Percentiles rank a stretch among this genome's conserved stretches.
These are phyloP conservation scores for Rhynchospora tenuis DNA, from an alignment of 176 grass and related monocot genomes.

Conservation along the genomic window DNA sequence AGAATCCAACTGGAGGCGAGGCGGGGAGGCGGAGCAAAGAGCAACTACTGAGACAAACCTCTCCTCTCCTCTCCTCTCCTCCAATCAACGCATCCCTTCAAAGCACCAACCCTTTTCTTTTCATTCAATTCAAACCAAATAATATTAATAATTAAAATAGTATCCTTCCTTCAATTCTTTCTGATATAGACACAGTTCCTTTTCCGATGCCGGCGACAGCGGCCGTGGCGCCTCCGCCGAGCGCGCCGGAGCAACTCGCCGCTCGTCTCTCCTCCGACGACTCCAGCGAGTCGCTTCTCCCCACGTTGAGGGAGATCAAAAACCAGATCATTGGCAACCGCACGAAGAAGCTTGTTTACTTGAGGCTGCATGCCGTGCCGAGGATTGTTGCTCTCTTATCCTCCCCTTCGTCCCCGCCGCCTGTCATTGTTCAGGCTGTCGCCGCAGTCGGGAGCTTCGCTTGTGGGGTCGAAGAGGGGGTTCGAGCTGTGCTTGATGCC, in stretches of 20 bases:
- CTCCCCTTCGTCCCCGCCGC: slow-evolving; percentile 25
- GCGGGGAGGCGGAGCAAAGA: not conserved
- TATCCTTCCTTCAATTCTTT: not conserved
- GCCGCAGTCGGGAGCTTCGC: slow-evolving; percentile 89
- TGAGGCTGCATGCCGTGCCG: slow-evolving; percentile 78
- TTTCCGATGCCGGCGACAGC: slow-evolving; percentile 55
- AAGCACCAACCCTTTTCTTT: not conserved
- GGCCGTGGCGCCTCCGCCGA: slow-evolving; percentile 58
- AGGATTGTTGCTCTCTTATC: slow-evolving; percentile 60
- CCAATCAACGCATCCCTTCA: not conserved
- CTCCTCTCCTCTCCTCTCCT: not conserved
- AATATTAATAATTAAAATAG: not conserved
- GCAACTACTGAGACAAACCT: not conserved
- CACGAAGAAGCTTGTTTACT: slow-evolving; percentile 92
- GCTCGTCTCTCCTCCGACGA: slow-evolving; percentile 30
- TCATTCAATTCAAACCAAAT: not conserved
- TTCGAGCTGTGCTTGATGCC: slow-evolving; percentile 64
- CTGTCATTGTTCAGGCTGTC: slow-evolving; percentile 82
- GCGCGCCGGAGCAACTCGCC: slow-evolving; percentile 34
- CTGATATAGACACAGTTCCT: not conserved
- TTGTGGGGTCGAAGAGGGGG: slow-evolving; percentile 87
- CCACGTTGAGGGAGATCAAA: slow-evolving; percentile 78
- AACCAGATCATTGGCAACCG: slow-evolving; percentile 99
- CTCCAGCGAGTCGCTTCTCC: slow-evolving; percentile 44
- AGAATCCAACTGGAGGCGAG: not conserved